Evolutionary conservation across 345 rosid genomes (phyloP), one percentile per base, ranked within the genome.

Genomic region (Excoecaria cochinchinensis): DNA sequence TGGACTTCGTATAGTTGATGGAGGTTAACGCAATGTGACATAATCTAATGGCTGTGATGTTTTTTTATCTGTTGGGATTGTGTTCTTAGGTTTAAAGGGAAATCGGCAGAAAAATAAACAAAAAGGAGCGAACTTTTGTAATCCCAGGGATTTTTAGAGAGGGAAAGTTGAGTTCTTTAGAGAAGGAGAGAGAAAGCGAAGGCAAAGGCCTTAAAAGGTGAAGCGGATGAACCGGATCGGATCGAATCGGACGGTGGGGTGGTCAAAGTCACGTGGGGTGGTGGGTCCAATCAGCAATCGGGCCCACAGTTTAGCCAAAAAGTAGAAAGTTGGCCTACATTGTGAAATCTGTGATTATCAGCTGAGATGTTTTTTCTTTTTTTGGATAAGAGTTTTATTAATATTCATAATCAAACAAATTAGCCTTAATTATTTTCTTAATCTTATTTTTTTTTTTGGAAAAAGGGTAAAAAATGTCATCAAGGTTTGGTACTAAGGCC

Each of bases 11-110:
- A 55, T 81, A 73, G 74, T 82, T 77, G 82, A 83, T 72, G 57
- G 63, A 53, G 79, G 82, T 78, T 69, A 66, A 55, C 73, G 76
- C 70, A 58, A 52, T 71, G 71, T 59, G 53, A 67, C 82, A 85
- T 75, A 56, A 83, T 84, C 87, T 70, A 79, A 82, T 77, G 85
- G 82, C 57, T 82, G 69, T 67, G 60, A 70, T 7, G n/a, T 31
- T n/a, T 58, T 21, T 5, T 58, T 7, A n/a, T 36, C 42, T 12
- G 13, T 7, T 15, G 48, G 24, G 24, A 6, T 6, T 40, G 6
- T 11, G 50, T 3, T 15, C 17, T 5, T 64, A 38, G 68, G 68
- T 39, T 64, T 64, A 0, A 56, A 56, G 50, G 50, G 21, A 65
- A 65, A 39, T 6, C 19, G 42, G 17, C 44, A 39, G 13, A 1